Evolutionary conservation across 441 rosid genomes (phyloP).

Genomic region (Populus hybrid): DNA sequence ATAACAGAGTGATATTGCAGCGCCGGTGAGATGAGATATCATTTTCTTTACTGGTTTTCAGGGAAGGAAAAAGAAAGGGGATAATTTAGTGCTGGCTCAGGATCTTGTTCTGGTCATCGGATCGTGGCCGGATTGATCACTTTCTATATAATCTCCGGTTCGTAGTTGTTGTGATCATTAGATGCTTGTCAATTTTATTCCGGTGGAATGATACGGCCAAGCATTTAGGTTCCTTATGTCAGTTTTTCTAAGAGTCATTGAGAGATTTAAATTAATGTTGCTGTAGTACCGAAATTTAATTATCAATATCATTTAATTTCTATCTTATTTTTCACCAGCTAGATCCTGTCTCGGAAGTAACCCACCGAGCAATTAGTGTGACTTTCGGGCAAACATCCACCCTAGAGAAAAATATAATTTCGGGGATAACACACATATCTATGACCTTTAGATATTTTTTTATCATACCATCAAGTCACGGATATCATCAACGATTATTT

Average conservation of each 20-base stretch:
- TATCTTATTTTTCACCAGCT: not conserved
- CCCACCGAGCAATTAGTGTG: not conserved
- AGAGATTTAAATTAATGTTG: not conserved
- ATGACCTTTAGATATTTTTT: not conserved
- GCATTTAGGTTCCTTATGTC: not conserved
- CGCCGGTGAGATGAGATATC: conserved; percentile 3
- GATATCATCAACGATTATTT: no score
- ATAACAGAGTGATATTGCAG: no score
- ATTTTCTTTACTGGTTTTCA: conserved; percentile 11
- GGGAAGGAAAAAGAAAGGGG: not conserved
- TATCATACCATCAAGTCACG: no score
- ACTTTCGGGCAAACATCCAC: not conserved
- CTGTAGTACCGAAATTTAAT: not conserved
- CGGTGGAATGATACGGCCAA: not conserved
- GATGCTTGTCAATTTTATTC: no score
- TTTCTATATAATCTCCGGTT: not conserved
- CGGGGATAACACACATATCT: no score
- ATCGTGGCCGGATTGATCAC: no score
- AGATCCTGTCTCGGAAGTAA: not conserved
- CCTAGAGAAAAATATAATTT: not conserved
- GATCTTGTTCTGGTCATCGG: no score
- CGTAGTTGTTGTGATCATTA: not conserved
- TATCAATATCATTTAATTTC: not conserved
- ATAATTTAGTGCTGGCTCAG: no score
- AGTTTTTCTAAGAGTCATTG: not conserved